phyloP scores from a whole-genome alignment of 2,329 filamentous ascomycete species.

The Fonsecaea multimorphosa region DNA sequence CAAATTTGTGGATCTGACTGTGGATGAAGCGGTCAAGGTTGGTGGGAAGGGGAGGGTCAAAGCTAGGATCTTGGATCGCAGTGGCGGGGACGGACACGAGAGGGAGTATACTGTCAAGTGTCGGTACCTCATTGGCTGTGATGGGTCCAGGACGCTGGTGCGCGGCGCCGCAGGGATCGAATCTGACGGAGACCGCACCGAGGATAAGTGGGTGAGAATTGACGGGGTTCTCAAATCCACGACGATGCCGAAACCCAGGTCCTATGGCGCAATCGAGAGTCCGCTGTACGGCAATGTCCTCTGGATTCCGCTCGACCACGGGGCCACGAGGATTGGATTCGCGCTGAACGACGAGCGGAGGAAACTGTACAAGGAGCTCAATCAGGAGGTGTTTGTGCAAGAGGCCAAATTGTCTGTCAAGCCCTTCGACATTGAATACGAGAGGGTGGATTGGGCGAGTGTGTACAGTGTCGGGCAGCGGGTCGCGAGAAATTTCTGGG shows the following conservation, averaged over 20 bases:
- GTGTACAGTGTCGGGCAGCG: slow-evolving; percentile 54
- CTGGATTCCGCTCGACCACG: slow-evolving; percentile 61
- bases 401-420: slow-evolving; percentile 50
- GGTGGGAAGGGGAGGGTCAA: slow-evolving; percentile 37
- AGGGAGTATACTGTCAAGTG: slow-evolving; percentile 45
- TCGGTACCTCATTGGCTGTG: slow-evolving; percentile 59
- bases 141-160: slow-evolving; percentile 59
- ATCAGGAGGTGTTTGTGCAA: slow-evolving; percentile 46
- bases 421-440: slow-evolving; percentile 50
- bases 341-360: slow-evolving; percentile 54
- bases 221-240: slow-evolving; percentile 57
- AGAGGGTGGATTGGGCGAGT: slow-evolving; percentile 53
- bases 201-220: slow-evolving; percentile 62
- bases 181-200: slow-evolving; percentile 57
- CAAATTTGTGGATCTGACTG: slow-evolving; percentile 47
- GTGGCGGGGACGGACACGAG: slow-evolving; percentile 36
- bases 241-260: slow-evolving; percentile 56
- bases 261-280: slow-evolving; percentile 59
- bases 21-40: slow-evolving; percentile 45
- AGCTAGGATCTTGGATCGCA: slow-evolving; percentile 42
- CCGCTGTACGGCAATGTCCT: slow-evolving; percentile 62
- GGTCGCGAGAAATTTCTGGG: slow-evolving; percentile 40
- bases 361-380: slow-evolving; percentile 46
- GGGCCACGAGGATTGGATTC: slow-evolving; percentile 61
- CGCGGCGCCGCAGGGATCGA: slow-evolving; percentile 54